Evolutionary conservation across 306 rosid species (phyloP).

Genomic region (Cucumis cinereus): DNA sequence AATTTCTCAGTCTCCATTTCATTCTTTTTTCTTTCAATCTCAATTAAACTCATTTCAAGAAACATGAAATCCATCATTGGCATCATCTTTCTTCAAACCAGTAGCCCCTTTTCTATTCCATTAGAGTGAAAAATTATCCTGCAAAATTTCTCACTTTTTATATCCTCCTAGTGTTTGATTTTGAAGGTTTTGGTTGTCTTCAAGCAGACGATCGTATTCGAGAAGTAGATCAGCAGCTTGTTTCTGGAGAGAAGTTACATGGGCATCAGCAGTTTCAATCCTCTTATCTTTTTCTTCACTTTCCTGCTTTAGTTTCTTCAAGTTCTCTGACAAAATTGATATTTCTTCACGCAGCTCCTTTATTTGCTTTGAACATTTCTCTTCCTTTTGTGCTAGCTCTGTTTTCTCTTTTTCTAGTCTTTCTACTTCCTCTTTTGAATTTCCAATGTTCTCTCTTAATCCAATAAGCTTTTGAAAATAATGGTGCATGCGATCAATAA

Average conservation of each 20-base stretch:
- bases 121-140: neutral
- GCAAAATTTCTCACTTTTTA: conserved; percentile 20
- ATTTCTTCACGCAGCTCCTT: conserved; percentile 37
- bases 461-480: conserved; percentile 47
- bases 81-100: neutral
- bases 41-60: neutral
- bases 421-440: conserved; percentile 58
- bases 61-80: neutral
- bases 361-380: conserved; percentile 41
- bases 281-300: conserved; percentile 46
- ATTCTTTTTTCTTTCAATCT: neutral
- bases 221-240: conserved; percentile 76
- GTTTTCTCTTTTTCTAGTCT: conserved; percentile 35
- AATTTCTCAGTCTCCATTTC: neutral
- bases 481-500: conserved; percentile 58
- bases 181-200: conserved; percentile 81
- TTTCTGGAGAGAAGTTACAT: conserved; percentile 59
- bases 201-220: conserved; percentile 65
- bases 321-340: conserved; percentile 25
- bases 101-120: neutral
- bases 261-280: conserved; percentile 59
- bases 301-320: conserved; percentile 56
- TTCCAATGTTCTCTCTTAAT: conserved; percentile 34
- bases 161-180: conserved; percentile 29
- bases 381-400: conserved; percentile 41